Percentiles rank a stretch among this genome's conserved stretches.
Evolutionary conservation across 2,329 filamentous ascomycete genomes (phyloP).

Genomic region (Colletotrichum costaricense): DNA sequence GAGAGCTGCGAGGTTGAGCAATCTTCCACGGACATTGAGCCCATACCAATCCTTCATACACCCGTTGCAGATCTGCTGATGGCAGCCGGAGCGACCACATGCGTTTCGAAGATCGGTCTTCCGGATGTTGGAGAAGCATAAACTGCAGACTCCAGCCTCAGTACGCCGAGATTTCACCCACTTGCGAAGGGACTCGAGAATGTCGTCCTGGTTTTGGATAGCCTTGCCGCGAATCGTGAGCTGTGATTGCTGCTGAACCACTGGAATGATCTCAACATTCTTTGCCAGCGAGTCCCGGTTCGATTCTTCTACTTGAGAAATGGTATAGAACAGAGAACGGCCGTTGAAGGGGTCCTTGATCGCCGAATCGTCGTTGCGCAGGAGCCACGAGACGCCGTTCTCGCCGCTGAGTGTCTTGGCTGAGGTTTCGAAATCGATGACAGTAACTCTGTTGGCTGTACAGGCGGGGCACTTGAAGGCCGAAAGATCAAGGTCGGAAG

Average conservation of each 20-base stretch:
- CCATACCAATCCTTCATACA: conserved; percentile 59
- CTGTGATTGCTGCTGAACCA: background rate
- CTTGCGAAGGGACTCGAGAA: conserved; percentile 47
- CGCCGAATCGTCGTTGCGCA: conserved; percentile 51
- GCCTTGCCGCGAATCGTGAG: conserved; percentile 52
- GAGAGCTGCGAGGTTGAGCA: conserved; percentile 61
- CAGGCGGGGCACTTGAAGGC: conserved; percentile 57
- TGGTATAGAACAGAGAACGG: conserved; percentile 52
- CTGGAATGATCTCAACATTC: conserved; percentile 51
- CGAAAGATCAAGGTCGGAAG: conserved; percentile 42
- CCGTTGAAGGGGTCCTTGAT: conserved; percentile 51
- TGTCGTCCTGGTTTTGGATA: conserved; percentile 51
- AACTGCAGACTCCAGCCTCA: conserved; percentile 53
- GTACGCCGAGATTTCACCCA: conserved; percentile 52
- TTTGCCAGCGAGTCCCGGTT: conserved; percentile 47
- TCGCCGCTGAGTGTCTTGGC: conserved; percentile 50
- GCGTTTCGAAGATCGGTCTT: conserved; percentile 52
- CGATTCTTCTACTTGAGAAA: conserved; percentile 46
- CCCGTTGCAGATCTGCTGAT: conserved; percentile 53
- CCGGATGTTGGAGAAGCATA: conserved; percentile 56
- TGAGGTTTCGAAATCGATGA: conserved; percentile 50
- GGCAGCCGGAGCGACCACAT: conserved; percentile 58
- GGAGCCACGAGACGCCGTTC: conserved; percentile 56
- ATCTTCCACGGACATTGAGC: conserved; percentile 52
- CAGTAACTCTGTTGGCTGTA: conserved; percentile 45